Conservation (phyloP, 2,329 filamentous ascomycete species). For the Colletotrichum sp. region DNA sequence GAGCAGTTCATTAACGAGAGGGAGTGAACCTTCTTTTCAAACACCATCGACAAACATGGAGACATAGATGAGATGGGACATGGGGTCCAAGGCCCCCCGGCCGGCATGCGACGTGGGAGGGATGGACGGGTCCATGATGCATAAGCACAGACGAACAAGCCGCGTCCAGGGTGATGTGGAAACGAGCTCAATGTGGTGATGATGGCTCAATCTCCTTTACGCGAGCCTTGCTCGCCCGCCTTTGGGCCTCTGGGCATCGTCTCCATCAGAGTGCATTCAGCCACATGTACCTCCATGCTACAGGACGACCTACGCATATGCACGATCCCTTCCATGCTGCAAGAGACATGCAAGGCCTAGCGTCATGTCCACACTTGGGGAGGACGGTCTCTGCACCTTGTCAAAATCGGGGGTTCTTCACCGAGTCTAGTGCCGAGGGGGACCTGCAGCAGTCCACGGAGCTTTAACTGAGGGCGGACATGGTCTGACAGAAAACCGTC, state of each 20-base stretch:
- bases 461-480: neutral
- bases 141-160: conserved; percentile 2
- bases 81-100: neutral
- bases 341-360: neutral
- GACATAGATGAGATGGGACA: neutral
- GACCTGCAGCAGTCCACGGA: conserved; percentile 4
- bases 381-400: neutral
- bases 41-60: neutral
- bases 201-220: neutral
- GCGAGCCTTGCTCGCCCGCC: neutral
- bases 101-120: neutral
- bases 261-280: neutral
- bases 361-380: neutral
- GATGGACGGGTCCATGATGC: conserved; percentile 3
- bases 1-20: neutral
- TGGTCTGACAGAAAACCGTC: conserved; percentile 5
- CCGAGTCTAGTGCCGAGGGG: neutral
- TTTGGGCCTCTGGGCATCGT: neutral
- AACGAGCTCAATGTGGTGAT: neutral
- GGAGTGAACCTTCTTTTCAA: neutral
- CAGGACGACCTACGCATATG: neutral
- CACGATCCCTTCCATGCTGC: neutral
- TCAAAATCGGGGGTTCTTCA: neutral
- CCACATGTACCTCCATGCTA: neutral
- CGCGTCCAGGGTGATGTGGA: neutral